Base-by-base conservation (phyloP, 2,329 filamentous ascomycete species). In the Talaromyces sp. region DNA sequence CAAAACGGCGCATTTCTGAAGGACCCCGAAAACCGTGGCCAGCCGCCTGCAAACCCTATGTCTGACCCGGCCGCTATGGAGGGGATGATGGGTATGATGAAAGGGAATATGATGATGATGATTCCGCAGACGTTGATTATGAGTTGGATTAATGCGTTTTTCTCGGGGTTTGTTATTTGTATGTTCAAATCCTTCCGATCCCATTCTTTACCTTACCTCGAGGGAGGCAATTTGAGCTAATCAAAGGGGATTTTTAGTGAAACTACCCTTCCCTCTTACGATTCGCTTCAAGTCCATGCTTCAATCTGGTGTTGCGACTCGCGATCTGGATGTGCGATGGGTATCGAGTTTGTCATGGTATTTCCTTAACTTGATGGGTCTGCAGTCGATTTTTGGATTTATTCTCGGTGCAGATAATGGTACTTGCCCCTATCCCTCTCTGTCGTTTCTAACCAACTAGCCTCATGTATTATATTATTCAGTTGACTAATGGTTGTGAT, bases 51-150 rank as follows among this genome's bases (percentile, higher is more conserved):
- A 37, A 99, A 97, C 76, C 94, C 94, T 3, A 91, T 99, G 84
- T 89, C 88, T 10, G 94, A 99, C 73, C 95, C 95, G 21, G 88
- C 88, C 50, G 91, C 90, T 59, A 99, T 99, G 94, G 95, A 99
- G 71, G 93, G 92, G 65, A 99, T 99, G 94, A 99, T 99, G 94
- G 93, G 94, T 65, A 96, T 96, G 91, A 96, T 99, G 90, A 99
- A 99, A 84, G 92, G 92, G 59, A 96, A 99, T 72, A 96, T 99
- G 89, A 93, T 94, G 63, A 99, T 97, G 94, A 97, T 99, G 80
- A 91, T 99, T 59, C 94, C 94, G 51, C 96, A 99, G 76, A 97
- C 92, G 5, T 77, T 99, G 71, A 99, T 99, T 66, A 99, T 99
- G 94, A 94, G 93, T 64, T 99, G 94, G 94, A 97, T 99, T 73